These are phyloP conservation scores for Colletotrichum graminicola DNA, from an alignment of 2,329 filamentous ascomycete genomes.

Conservation along the genomic window DNA sequence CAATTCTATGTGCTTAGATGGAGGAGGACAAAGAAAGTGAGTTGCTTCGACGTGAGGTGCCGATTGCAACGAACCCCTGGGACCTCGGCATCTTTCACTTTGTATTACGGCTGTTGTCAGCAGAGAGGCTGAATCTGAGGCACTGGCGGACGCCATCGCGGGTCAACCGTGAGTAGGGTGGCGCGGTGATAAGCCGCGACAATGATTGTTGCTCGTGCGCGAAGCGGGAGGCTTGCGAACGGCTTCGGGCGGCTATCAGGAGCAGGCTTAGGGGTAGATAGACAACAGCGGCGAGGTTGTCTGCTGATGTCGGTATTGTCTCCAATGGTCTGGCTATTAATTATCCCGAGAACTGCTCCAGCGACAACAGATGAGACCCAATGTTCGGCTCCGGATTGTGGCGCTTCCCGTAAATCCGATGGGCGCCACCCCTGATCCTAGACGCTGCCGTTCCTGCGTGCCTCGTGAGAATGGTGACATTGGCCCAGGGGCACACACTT, in stretches of 20 bases:
- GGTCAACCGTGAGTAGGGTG: background rate
- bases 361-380: constrained; percentile 11
- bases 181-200: background rate
- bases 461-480: constrained; percentile 33
- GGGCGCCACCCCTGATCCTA: constrained; percentile 26
- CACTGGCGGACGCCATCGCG: background rate
- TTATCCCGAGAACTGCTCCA: background rate
- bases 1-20: constrained; percentile 22
- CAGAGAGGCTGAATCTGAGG: background rate
- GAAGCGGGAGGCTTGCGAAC: constrained; percentile 3
- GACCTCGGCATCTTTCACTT: background rate
- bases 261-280: background rate
- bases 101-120: background rate
- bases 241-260: background rate
- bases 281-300: background rate
- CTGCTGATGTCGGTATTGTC: constrained; percentile 14
- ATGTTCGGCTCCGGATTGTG: constrained; percentile 31
- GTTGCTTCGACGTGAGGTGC: constrained; percentile 23
- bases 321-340: constrained; percentile 1
- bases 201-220: background rate
- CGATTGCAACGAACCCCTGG: background rate
- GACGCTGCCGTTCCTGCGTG: constrained; percentile 17
- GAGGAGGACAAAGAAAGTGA: constrained; percentile 35
- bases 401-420: constrained; percentile 31
- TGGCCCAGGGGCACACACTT: constrained; percentile 24